Conservation (phyloP, 257 asterid species). For the Cinchona pubescens region DNA sequence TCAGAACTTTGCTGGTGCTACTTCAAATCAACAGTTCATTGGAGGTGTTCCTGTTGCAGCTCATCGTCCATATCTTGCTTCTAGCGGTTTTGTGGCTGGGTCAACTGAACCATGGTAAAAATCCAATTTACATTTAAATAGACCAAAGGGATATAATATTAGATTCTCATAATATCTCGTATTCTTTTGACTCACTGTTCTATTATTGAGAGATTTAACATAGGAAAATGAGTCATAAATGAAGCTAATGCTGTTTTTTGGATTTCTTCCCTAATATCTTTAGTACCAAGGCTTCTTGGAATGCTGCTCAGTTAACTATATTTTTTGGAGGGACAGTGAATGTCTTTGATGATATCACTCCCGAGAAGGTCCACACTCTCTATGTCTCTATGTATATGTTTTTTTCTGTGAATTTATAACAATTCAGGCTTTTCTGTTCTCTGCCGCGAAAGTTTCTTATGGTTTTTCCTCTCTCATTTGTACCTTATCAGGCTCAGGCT, state of each 20-base stretch:
- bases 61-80: slow-evolving; percentile 30
- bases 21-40: slow-evolving; percentile 41
- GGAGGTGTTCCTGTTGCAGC: slow-evolving; percentile 47
- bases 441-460: background rate
- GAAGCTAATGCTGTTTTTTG: background rate
- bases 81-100: slow-evolving; percentile 37
- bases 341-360: slow-evolving; percentile 68
- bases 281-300: slow-evolving; percentile 35
- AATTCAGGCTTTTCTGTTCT: background rate
- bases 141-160: background rate
- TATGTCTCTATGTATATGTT: background rate
- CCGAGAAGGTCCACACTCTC: slow-evolving; percentile 58
- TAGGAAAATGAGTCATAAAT: background rate
- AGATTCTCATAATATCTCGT: background rate
- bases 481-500: slow-evolving; percentile 66
- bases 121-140: background rate
- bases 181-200: background rate
- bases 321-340: slow-evolving; percentile 69
- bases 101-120: slow-evolving; percentile 54
- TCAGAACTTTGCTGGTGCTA: slow-evolving; percentile 33
- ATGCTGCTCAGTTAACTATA: slow-evolving; percentile 64
- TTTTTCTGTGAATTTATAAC: background rate
- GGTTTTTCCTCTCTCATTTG: background rate
- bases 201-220: background rate
- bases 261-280: slow-evolving; percentile 33